phyloP scores from a whole-genome alignment of 140 eudicot species.

The Oenanthe javanica region DNA sequence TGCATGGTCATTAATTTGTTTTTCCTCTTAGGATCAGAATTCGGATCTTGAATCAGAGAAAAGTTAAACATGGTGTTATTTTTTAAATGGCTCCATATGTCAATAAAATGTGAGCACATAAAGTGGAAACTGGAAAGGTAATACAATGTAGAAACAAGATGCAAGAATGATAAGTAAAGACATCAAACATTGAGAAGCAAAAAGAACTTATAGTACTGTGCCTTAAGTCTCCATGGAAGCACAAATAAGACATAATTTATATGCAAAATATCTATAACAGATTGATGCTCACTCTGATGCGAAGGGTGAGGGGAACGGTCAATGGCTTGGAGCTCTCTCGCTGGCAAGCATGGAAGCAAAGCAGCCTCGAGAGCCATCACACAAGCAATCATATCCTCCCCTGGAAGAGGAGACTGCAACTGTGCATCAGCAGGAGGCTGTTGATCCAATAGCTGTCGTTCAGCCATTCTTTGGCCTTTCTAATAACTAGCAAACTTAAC shows the following conservation, averaged over 20 bases:
- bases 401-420: constrained; percentile 32
- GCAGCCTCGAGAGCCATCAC: constrained; percentile 94
- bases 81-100: background rate
- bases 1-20: background rate
- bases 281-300: constrained; percentile 55
- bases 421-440: constrained; percentile 40
- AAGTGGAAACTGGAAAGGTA: background rate
- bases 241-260: background rate
- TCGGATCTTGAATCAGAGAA: background rate
- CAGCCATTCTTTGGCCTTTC: constrained; percentile 34
- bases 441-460: constrained; percentile 36
- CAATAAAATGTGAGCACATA: background rate
- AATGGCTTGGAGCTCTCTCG: constrained; percentile 96
- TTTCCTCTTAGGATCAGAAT: background rate
- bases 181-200: background rate
- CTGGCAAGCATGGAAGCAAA: constrained; percentile 94
- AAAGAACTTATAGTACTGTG: background rate
- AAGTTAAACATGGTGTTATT: background rate
- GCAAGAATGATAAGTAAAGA: background rate
- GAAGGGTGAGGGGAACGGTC: constrained; percentile 98
- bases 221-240: background rate
- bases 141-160: background rate
- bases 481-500: background rate
- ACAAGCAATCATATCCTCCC: constrained; percentile 71
- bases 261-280: background rate